phyloP scores from a whole-genome alignment of 2,329 filamentous ascomycete genomes.

The Dactylellina cionopaga region DNA sequence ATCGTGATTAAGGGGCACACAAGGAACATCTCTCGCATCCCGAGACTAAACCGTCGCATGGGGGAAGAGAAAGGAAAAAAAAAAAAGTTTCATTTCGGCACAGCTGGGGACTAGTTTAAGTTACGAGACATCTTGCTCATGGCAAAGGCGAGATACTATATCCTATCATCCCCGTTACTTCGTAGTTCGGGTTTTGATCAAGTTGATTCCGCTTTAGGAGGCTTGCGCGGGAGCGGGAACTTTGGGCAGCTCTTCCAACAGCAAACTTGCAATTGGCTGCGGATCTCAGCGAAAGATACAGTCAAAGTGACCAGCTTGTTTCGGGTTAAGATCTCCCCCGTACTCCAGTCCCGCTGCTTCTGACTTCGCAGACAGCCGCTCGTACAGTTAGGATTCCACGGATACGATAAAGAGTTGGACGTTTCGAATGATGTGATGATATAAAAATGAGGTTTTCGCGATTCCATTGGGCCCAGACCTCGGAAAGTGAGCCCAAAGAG shows the following conservation, averaged over 20 bases:
- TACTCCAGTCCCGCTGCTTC: not conserved
- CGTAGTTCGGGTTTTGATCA: no score
- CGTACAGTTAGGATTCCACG: conserved; percentile 10
- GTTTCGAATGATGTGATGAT: conserved; percentile 35
- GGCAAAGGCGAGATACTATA: conserved; percentile 45
- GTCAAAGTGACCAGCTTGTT: conserved; percentile 6
- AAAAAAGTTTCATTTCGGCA: conserved; percentile 38
- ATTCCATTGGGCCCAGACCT: no score
- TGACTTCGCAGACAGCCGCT: conserved; percentile 12
- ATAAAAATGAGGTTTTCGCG: no score
- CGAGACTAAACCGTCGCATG: no score
- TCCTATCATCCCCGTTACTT: conserved; percentile 39
- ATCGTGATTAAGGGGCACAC: conserved; percentile 51
- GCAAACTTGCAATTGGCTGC: conserved; percentile 38
- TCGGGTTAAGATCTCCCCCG: conserved; percentile 31
- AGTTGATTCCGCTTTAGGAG: conserved; percentile 20
- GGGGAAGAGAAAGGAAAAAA: conserved; percentile 16
- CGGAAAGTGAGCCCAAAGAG: no score
- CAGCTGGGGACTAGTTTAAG: no score
- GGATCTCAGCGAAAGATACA: conserved; percentile 36
- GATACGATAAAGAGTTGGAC: not conserved
- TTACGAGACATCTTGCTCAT: conserved; percentile 21
- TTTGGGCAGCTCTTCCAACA: conserved; percentile 16
- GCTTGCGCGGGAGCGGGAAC: conserved; percentile 48
- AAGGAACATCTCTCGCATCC: conserved; percentile 15